Base-by-base conservation (phyloP, 169 alveolate species). In the Eimeria praecox region DNA sequence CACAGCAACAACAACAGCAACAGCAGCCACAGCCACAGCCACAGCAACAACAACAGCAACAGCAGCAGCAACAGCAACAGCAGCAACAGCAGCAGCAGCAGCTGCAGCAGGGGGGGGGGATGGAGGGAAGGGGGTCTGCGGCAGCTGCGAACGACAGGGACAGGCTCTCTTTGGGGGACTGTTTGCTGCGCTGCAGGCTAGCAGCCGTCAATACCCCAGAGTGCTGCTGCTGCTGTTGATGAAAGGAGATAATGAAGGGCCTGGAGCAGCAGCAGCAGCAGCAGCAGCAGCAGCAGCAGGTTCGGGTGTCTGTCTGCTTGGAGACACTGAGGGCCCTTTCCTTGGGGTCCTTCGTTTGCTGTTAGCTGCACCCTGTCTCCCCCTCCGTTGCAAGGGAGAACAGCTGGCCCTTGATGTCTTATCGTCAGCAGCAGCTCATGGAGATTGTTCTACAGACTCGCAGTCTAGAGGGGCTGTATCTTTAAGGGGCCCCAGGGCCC, bases 181-280 rank as follows among this genome's bases (percentile, higher is more conserved):
- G 52, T 85, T 85, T 33, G 62, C 92, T 3, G 78, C 66, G 92
- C 42, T 85, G 92, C 92, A 56, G 78, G 92, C 92, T 35, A 56
- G 44, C 35, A 40, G 77, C 33, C 62, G 62, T 56, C 92, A 69
- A 35, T 85, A 85, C 78, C 92, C 92, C 9, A 77, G 56, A 56
- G 73, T 85, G 73, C 91, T 83, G 44, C 46, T 83, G 75, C 75
- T 52, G 92, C 92, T 54, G 46, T 35, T 75, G 54, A 22, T 75
- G 56, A 35, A 35, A 8, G 9, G 33, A 4, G 49, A 27, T 54
- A 30, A 42, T 20, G 59, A 6, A 27, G 4, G 59, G 56, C 38
- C 9, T 20, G 38, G 35, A 2, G 69, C 46, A 56, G 10, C 54
- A 20, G 6, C 35, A 33, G 40, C 59, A 10, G 69, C 59, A n/a